A percentile compares a stretch with the other conserved stretches of the same genome.
Evolutionary conservation across 352 stramenopile genomes (phyloP).

Genomic region (Pythium coloratum): DNA sequence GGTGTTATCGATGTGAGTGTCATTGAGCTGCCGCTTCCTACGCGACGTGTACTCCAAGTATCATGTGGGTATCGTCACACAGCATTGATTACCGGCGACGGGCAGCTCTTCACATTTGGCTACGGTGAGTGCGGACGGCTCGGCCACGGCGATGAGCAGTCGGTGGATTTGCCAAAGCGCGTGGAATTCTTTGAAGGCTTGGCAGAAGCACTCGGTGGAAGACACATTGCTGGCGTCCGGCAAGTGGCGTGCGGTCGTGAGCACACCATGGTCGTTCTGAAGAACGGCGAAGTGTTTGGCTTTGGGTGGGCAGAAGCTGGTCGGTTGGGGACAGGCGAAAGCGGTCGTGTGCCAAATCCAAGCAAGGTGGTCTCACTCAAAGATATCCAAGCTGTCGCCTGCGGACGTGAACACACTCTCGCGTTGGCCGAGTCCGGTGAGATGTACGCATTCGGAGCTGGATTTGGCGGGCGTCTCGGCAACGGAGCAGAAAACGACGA

Average conservation of each 20-base stretch:
- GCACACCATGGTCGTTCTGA: constrained; percentile 79
- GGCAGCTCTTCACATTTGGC: constrained; percentile 74
- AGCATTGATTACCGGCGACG: constrained; percentile 60
- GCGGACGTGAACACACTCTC: constrained; percentile 82
- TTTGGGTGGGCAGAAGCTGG: constrained; percentile 88
- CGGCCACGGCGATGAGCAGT: constrained; percentile 66
- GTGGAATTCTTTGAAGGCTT: constrained; percentile 64
- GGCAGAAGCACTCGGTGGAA: constrained; percentile 36
- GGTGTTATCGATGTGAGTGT: constrained; percentile 32
- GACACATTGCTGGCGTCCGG: constrained; percentile 35
- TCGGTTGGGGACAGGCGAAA: constrained; percentile 78
- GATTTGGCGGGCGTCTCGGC: constrained; percentile 75
- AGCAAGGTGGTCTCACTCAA: constrained; percentile 54
- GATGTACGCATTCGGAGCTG: constrained; percentile 75
- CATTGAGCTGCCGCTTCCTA: constrained; percentile 45
- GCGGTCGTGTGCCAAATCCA: constrained; percentile 58
- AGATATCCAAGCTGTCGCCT: constrained; percentile 57
- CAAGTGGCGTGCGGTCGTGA: constrained; percentile 79
- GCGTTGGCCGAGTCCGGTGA: constrained; percentile 47
- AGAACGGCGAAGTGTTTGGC: constrained; percentile 67
- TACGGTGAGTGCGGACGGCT: constrained; percentile 80
- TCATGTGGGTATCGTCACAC: constrained; percentile 80
- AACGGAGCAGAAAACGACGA: constrained; percentile 64
- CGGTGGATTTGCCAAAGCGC: constrained; percentile 36
- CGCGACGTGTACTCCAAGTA: constrained; percentile 64